phyloP scores from a whole-genome alignment of 106 monocot species.

The Alisma plantagoaquatica region DNA sequence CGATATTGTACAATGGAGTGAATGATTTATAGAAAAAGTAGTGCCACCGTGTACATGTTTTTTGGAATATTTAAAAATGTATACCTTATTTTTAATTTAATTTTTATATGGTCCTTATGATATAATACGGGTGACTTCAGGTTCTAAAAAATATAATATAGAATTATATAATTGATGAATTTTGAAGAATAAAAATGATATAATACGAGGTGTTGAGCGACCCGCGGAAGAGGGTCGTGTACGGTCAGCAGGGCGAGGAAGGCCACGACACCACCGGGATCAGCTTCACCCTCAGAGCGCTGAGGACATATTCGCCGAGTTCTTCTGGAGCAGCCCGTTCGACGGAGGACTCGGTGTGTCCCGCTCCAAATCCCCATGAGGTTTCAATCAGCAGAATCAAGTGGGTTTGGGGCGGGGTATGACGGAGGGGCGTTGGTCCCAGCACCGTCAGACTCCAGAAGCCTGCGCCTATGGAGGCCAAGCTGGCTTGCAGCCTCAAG shows the following conservation, averaged over 20 bases:
- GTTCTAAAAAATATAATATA: no score
- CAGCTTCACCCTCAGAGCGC: constrained; percentile 54
- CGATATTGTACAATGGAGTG: no score
- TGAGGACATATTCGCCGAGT: constrained; percentile 65
- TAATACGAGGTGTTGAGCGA: constrained; percentile 78
- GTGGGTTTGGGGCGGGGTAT: constrained; percentile 27
- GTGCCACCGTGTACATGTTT: no score
- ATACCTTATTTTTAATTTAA: no score
- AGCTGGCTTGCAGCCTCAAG: constrained; percentile 67
- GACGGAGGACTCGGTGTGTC: constrained; percentile 20
- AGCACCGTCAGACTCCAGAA: constrained; percentile 22
- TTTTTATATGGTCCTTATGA: no score
- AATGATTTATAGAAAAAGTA: no score
- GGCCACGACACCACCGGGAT: constrained; percentile 41
- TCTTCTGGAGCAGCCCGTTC: constrained; percentile 39
- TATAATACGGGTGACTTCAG: no score
- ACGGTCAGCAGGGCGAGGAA: constrained; percentile 58
- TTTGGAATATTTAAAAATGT: no score
- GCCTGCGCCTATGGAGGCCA: constrained; percentile 45
- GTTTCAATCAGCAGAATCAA: constrained; percentile 24
- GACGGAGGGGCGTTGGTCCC: constrained; percentile 11
- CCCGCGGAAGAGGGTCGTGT: constrained; percentile 36
- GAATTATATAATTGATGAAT: no score
- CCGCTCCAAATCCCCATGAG: constrained; percentile 30
- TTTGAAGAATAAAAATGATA: no score